Evolutionary conservation across 2,329 filamentous ascomycete genomes (phyloP), one percentile per base, ranked within the genome.

Genomic region (Aspergillus candidus): DNA sequence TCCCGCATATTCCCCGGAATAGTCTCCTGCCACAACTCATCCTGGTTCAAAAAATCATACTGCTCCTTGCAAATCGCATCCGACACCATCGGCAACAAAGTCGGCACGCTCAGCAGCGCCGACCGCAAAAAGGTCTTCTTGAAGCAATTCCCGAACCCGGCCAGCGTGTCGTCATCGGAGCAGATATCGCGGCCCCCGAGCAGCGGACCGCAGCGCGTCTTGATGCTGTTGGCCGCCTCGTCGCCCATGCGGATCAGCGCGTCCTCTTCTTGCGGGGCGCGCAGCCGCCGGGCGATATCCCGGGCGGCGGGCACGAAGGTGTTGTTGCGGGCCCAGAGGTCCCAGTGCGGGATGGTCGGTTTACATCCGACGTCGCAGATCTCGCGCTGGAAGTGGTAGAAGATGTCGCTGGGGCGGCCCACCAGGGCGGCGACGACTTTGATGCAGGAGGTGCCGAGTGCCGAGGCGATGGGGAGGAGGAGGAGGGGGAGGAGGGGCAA

Each of bases 371-470:
- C 47, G 12, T 61, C 59, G 43, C 61, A 65, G 50, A 65, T 59
- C 38, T 65, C 61, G 12, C 50, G 53, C 47, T 65, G 61, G 44
- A 65, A 65, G 38, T 59, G 60, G 15, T 60, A 49, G 50, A 59
- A 63, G 11, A 65, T 38, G 14, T 62, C 55, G 33, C 48, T 49
- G 2, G 61, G 61, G 42, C 61, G 58, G 37, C 58, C 53, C 35
- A 59, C 54, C 11, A 65, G 53, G 6, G 88, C 86, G 33, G 91
- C 86, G n/a, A 96, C 88, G 18, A 94, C 89, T 41, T 72, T 95
- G 52, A 86, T 82, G 61, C 86, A 96, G 37, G 87, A 83, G 47
- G 89, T 88, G 18, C 59, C 59, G 43, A 63, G 46, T 10, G 55
- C 57, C 17, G 57, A 46, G 33, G 51, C 49, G 31, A 55, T 49